Base-by-base conservation (phyloP, 2,329 filamentous ascomycete species). In the Stemphylium vesicarium region DNA sequence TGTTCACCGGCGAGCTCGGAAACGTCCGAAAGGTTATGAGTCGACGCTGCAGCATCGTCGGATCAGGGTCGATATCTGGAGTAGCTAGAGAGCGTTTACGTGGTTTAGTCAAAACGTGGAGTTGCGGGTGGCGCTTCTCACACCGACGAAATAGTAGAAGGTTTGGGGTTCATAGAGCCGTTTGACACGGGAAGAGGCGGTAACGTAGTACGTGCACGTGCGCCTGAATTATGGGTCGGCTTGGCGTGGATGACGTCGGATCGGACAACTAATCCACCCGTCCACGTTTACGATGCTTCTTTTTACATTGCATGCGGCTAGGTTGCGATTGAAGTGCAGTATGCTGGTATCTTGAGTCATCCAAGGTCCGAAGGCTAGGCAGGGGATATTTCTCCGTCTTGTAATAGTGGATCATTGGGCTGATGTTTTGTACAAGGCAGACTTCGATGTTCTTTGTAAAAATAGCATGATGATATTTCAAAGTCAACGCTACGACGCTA, bases 111-210 rank as follows among this genome's bases (percentile, higher is more conserved):
- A 38, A 18, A 46, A 44, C 40, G 53, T 43, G 47, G 20, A 48
- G 50, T 50, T 51, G 51, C 42, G 35, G 38, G 62, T 66, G 59
- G 64, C 57, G 53, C 44, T 55, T 65, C 62, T 65, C 68, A 71
- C 70, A 73, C 70, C 70, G 69, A 70, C 65, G 55, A 51, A 47
- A 40, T 40, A 43, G 57, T 36, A 47, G 35, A 44, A 44, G 50
- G 31, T 45, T 46, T 22, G 50, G 45, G 52, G 40, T 39, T 39
- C 32, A 47, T 26, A 45, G 37, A 47, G 55, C 47, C 31, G 49
- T 58, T 56, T 51, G 50, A 40, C 50, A 46, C 39, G 49, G 33
- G 44, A 71, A 71, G 63, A 57, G 63, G 69, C 69, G 70, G 68
- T 72, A 66, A 59, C 62, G 60, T 50, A 41, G 52, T 29, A 53